Conservation (phyloP, 2,329 filamentous ascomycete genomes). For the Allantophomopsis lycopodina region DNA sequence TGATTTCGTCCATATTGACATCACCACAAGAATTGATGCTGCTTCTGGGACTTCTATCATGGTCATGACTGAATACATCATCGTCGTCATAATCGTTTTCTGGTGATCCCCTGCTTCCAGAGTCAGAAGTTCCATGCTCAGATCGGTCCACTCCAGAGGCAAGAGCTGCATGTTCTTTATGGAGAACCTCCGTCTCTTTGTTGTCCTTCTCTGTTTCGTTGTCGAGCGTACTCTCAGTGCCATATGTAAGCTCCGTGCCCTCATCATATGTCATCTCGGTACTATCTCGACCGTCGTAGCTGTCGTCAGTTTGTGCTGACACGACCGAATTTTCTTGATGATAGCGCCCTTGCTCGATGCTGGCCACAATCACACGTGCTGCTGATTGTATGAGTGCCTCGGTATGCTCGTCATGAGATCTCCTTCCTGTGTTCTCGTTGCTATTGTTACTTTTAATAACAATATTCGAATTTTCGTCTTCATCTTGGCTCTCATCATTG, state of each 20-base stretch:
- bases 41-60: conserved; percentile 9
- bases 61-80: conserved; percentile 17
- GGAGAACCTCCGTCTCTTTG: conserved; percentile 10
- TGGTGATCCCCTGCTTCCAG: conserved; percentile 12
- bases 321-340: conserved; percentile 17
- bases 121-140: conserved; percentile 5
- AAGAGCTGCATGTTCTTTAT: conserved; percentile 4
- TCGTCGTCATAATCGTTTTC: conserved; percentile 12
- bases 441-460: too few relatives aligned
- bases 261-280: conserved; percentile 15
- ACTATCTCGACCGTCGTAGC: conserved; percentile 7
- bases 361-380: conserved; percentile 33
- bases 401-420: conserved; percentile 18
- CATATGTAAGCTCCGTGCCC: conserved; percentile 9
- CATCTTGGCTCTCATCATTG: too few relatives aligned
- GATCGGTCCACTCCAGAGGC: conserved; percentile 1
- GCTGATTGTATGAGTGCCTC: conserved; percentile 39
- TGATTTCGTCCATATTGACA: conserved; percentile 10
- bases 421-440: neutral
- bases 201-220: conserved; percentile 5
- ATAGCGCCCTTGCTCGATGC: conserved; percentile 25
- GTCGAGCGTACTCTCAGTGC: conserved; percentile 9
- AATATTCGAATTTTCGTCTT: too few relatives aligned
- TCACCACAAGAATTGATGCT: conserved; percentile 14
- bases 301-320: conserved; percentile 17